Base-by-base conservation (phyloP, 345 rosid species). In the Hypericum androsaemum region DNA sequence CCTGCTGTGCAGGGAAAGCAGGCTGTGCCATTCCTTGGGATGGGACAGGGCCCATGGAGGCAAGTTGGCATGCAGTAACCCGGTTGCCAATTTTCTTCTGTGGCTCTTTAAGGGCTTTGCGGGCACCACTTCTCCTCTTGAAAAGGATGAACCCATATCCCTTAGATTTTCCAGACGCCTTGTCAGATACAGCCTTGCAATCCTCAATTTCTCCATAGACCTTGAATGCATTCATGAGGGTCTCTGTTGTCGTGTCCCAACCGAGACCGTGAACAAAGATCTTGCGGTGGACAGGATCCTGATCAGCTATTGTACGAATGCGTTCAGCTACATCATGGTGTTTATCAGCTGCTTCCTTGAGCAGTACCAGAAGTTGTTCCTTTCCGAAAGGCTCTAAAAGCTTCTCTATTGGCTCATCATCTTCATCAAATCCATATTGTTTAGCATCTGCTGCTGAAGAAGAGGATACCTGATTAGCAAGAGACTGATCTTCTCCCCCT, bases 371-470 rank as follows among this genome's bases (percentile, higher is more conserved):
- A 13, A 86, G 64, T 57, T 78, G 86, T 10, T 86, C 90, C 50
- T 77, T 86, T 2, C 77, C 70, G 38, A 83, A 80, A 0, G 90
- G 90, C 41, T 82, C 85, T 15, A 86, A 74, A 28, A 86, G 71
- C 56, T 69, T 82, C 64, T 78, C 80, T 28, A 83, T 42, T 5
- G 92, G 83, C 68, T 81, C 86, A 6, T 81, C 86, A 13, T 77
- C 80, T 11, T 50, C 35, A 2, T 53, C 32, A 22, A 22, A 22
- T 22, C 4, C 66, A n/a, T 61, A 74, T 0, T 9, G 71, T 7
- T 46, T 66, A n/a, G 64, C 74, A 17, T 40, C 75, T 43, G 57
- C 67, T 43, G 54, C 68, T 36, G 60, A 59, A 32, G 59, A 44
- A 22, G 13, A 17, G 7, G 43, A 55, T 40, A 50, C 54, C 38